A percentile compares a stretch with the other conserved stretches of the same genome.
Evolutionary conservation across 106 monocot species (phyloP).

Genomic region (Platanthera guangdongensis): DNA sequence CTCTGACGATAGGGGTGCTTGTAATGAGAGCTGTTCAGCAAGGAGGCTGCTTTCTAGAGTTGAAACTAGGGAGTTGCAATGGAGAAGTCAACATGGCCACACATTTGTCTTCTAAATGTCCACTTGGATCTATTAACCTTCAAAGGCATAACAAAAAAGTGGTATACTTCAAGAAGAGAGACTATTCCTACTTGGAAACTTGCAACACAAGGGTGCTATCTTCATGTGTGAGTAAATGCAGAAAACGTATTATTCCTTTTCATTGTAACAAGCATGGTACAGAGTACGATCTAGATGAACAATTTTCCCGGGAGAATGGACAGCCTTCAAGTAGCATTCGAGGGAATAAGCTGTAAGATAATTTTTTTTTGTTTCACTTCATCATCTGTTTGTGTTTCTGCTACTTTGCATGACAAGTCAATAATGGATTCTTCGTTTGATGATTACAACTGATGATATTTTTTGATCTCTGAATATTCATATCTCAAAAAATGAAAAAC

Average conservation of each 20-base stretch:
- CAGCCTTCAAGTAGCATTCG: conserved; percentile 14
- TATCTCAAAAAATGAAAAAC: neutral
- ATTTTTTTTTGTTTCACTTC: neutral
- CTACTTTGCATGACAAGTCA: neutral
- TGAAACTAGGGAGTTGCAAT: conserved; percentile 9
- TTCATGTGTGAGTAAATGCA: conserved; percentile 13
- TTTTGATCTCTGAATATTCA: neutral
- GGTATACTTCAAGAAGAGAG: neutral
- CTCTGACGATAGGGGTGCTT: neutral
- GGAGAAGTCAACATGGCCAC: conserved; percentile 4
- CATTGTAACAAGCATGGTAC: conserved; percentile 22
- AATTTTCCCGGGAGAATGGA: conserved; percentile 12
- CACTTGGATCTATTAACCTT: neutral
- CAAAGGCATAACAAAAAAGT: neutral
- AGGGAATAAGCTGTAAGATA: conserved; percentile 25
- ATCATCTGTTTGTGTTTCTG: neutral
- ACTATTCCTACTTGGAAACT: neutral
- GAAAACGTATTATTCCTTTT: conserved; percentile 18
- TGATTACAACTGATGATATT: neutral
- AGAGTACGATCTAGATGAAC: conserved; percentile 25
- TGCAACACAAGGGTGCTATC: conserved; percentile 4
- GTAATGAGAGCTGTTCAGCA: neutral
- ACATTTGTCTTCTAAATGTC: conserved; percentile 11
- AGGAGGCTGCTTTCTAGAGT: neutral
- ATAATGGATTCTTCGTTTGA: neutral